phyloP scores from a whole-genome alignment of 2,329 filamentous ascomycete genomes.

The Acrodontium crateriforme region DNA sequence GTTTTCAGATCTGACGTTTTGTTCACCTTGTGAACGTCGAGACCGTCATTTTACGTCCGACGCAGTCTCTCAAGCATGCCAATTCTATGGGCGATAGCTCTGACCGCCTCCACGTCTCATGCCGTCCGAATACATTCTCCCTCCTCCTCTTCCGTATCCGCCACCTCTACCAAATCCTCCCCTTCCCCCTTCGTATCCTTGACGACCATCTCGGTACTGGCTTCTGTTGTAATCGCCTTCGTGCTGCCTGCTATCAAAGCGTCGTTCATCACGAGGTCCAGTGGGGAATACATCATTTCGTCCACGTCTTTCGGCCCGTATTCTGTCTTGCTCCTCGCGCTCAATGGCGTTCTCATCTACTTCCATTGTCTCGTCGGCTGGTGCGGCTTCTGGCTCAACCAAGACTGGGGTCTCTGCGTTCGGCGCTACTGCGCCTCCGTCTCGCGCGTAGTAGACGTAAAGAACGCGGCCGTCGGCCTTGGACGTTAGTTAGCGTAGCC shows the following conservation, averaged over 20 bases:
- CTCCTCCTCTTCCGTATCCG: constrained; percentile 10
- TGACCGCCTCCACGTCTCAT: constrained; percentile 12
- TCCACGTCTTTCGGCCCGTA: constrained; percentile 19
- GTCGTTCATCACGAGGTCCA: constrained; percentile 9
- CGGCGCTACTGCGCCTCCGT: no score
- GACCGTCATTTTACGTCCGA: no score
- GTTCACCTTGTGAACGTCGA: no score
- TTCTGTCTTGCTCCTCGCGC: constrained; percentile 17
- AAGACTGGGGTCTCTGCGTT: no score
- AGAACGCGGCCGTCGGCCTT: constrained; percentile 63
- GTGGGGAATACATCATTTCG: constrained; percentile 11
- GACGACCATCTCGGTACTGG: constrained; percentile 30
- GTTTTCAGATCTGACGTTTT: no score
- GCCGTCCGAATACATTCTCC: constrained; percentile 18
- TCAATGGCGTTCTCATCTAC: constrained; percentile 23
- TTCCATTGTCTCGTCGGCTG: constrained; percentile 29
- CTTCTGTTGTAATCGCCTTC: constrained; percentile 14
- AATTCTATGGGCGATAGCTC: constrained; percentile 11
- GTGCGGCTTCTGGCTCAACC: constrained; percentile 11
- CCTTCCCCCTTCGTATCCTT: no score
- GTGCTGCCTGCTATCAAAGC: no score
- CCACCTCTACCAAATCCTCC: constrained; percentile 15
- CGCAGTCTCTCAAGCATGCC: background rate
- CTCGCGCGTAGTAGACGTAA: constrained; percentile 43
- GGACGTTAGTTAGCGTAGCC: constrained; percentile 6